Conservation (phyloP, 495 filamentous ascomycete genomes). For the Neurospora intermedia region DNA sequence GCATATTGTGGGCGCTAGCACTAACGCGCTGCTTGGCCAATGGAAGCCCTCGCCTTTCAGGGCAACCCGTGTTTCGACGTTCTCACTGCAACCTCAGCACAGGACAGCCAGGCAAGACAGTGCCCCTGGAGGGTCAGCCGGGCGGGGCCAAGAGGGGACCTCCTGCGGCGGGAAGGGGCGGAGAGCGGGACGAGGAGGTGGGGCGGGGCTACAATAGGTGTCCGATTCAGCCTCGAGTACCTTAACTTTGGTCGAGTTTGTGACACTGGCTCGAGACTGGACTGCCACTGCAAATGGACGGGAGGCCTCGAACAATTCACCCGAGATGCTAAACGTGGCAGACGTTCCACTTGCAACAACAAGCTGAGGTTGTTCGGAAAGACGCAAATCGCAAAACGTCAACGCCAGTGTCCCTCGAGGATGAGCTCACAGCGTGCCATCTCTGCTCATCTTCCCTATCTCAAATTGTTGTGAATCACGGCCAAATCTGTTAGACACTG, state of each 20-base stretch:
- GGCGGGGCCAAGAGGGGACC: neutral
- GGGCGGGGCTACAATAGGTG: neutral
- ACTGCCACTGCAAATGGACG: neutral
- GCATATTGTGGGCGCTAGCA: neutral
- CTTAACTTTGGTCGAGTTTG: neutral
- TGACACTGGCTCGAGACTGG: neutral
- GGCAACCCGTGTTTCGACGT: neutral
- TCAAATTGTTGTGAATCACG: neutral
- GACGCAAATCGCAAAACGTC: neutral
- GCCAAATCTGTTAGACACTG: neutral
- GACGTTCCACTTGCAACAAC: neutral
- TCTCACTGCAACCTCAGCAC: neutral
- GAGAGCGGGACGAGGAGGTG: neutral
- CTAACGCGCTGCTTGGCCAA: neutral
- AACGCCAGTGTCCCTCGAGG: neutral
- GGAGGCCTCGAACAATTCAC: neutral
- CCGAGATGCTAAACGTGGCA: neutral
- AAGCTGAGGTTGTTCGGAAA: neutral
- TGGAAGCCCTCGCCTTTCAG: neutral
- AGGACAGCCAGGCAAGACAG: neutral
- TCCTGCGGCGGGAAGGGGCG: neutral
- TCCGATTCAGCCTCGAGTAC: neutral
- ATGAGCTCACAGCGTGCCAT: neutral
- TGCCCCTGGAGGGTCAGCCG: neutral
- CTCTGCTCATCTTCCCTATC: neutral